phyloP scores from a whole-genome alignment of 1,139 yeast species.

The Candida mesenterica region DNA sequence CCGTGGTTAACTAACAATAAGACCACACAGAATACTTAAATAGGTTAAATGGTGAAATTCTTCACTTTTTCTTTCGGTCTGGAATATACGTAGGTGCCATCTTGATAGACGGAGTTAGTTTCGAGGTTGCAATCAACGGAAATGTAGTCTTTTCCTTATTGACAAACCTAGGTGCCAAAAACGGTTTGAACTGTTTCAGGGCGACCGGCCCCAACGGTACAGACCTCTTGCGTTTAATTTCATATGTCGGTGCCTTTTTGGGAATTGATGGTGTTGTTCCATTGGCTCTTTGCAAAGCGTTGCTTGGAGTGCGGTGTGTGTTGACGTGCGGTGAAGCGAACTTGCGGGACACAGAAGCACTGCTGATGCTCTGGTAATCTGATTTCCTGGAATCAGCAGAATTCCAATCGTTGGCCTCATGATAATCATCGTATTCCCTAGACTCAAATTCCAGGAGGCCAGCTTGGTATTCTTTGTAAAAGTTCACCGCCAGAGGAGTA shows the following conservation, averaged over 20 bases:
- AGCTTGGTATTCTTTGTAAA: conserved; percentile 5
- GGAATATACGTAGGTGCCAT: conserved; percentile 33
- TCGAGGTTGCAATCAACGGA: conserved; percentile 1
- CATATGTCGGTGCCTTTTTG: conserved; percentile 7
- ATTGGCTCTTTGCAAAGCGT: too few species aligned
- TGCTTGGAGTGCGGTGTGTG: too few species aligned
- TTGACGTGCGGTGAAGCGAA: too few species aligned
- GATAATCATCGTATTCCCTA: too few species aligned
- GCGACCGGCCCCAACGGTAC: not conserved
- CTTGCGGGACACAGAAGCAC: too few species aligned
- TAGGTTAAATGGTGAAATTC: too few species aligned
- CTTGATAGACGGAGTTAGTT: conserved; percentile 5
- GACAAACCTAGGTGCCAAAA: conserved; percentile 6
- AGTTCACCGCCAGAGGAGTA: conserved; percentile 10
- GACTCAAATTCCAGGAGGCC: too few species aligned
- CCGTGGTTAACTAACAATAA: too few species aligned
- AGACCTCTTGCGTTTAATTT: conserved; percentile 1
- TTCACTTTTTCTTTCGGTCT: conserved; percentile 13
- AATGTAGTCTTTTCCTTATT: not conserved
- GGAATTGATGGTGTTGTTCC: conserved; percentile 9
- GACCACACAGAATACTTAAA: too few species aligned
- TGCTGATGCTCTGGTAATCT: too few species aligned
- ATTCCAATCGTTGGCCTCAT: too few species aligned
- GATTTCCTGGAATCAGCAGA: too few species aligned
- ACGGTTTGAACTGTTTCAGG: conserved; percentile 2